Base-by-base conservation (phyloP, 352 stramenopile genomes). In the Halophytophthora batemanensis region DNA sequence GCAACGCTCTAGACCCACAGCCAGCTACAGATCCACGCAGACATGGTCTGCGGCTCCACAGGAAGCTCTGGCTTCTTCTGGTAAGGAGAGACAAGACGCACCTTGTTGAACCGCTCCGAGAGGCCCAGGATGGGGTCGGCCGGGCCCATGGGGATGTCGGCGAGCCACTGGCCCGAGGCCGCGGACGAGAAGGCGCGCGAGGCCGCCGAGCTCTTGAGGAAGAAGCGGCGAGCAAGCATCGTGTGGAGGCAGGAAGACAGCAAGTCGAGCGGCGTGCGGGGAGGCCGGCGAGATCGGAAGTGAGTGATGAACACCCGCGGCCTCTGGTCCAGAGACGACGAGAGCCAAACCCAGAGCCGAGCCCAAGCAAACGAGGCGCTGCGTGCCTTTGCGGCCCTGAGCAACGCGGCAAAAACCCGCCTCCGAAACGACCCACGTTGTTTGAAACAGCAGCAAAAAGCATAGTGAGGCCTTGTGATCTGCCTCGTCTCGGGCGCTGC, bases 111-210 rank as follows among this genome's bases (percentile, higher is more conserved):
- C 58, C 78, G 77, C 45, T 94, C 84, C 8, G 87, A 98, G 28
- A 98, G 81, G 29, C 96, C 96, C 44, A 99, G 88, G 64, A 99
- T 99, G 21, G 96, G 91, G 75, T 99, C 96, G 7, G 92, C 76
- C 1, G 96, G 96, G 25, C 93, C 96, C 92, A 98, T 98, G 33
- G 92, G 90, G 56, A 98, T 75, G 21, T 79, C 69, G 49, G 69
- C 69, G 43, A 94, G 72, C 83, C 83, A 94, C 45, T 82, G 67
- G 43, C 64, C 67, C 40, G 69, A 50, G 19, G 69, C 55, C 29
- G 71, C 64, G 38, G 74, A 69, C 53, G 63, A 69, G 51, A 90
- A 74, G 46, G 57, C 50, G 50, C 74, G 77, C 50, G 53, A 54
- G 23, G 47, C 47, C 29, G 22, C 10, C 36, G 14, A 34, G 36